Evolutionary conservation across 768 basidiomycete species (phyloP), one percentile per base, ranked within the genome.

Genomic region (Cytidiella melzeri): DNA sequence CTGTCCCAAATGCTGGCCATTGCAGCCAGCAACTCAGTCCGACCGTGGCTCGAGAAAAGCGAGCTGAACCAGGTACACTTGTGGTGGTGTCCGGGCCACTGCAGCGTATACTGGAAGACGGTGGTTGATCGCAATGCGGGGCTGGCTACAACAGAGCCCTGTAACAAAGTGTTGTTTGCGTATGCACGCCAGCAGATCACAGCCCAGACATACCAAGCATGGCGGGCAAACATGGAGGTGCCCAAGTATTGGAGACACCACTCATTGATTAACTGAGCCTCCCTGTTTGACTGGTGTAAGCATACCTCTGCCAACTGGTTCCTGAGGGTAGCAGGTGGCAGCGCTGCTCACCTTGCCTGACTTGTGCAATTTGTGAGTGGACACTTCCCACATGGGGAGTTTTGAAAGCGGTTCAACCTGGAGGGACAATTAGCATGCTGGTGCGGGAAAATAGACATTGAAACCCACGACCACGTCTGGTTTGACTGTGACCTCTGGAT

Each of bases 311-410:
- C 50, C 3, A 51, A 51, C 43, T 51, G 50, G 50, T 51, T 45
- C 26, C 27, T 45, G 37, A 2, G 18, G 11, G 43, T 21, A 12
- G 45, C 40, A 13, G 51, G 45, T 18, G 15, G 21, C 4, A 9
- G 11, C 45, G 12, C 12, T 19, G 5, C 24, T 2, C 34, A 27
- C 40, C 9, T 52, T 3, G 51, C 51, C 4, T 39, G 45, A 18
- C 27, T 52, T 10, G 45, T 38, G 2, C 51, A 39, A 3, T 52
- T 52, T 23, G 20, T 36, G 5, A 41, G 39, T 27, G 51, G 51
- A 12, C 51, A 52, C 41, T 52, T 52, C 40, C 51, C 45, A 4
- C 45, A 52, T 46, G 51, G 51, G 19, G 40, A 9, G 28, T 52
- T 47, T 28, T 26, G 51, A 5, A 40, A 46, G 28, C 5, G 40